phyloP scores from a whole-genome alignment of 2,329 filamentous ascomycete genomes.

The Aureobasidium sp. region DNA sequence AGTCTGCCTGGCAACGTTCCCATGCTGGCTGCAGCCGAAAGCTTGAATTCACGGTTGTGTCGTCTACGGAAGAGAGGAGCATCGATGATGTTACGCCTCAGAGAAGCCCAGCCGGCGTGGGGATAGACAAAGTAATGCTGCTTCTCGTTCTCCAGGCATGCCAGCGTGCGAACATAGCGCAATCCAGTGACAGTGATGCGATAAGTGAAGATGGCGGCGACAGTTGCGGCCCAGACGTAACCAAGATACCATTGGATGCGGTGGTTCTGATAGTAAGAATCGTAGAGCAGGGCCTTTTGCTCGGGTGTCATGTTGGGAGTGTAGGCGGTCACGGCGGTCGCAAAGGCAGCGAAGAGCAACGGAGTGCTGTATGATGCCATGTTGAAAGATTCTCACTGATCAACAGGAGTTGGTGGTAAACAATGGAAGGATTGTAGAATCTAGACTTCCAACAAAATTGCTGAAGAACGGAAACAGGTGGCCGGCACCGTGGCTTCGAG shows the following conservation, averaged over 20 bases:
- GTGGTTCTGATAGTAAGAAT: conserved; percentile 21
- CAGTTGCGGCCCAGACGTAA: conserved; percentile 52
- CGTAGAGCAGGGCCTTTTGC: neutral
- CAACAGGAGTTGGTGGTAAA: conserved; percentile 5
- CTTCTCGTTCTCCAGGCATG: conserved; percentile 59
- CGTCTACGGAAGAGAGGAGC: conserved; percentile 39
- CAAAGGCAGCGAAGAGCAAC: neutral
- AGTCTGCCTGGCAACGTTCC: conserved; percentile 42
- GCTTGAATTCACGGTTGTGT: conserved; percentile 44
- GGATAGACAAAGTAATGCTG: conserved; percentile 70
- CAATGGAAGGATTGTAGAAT: neutral
- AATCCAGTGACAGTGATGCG: conserved; percentile 52
- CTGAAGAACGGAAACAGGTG: neutral
- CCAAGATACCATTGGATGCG: conserved; percentile 27
- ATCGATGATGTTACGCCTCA: conserved; percentile 39
- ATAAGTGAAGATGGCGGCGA: conserved; percentile 58
- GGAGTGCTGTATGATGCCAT: neutral
- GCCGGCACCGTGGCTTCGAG: conserved; percentile 4
- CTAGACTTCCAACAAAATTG: neutral
- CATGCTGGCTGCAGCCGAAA: conserved; percentile 40
- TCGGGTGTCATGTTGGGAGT: neutral
- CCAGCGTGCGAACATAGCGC: conserved; percentile 63
- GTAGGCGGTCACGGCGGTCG: neutral
- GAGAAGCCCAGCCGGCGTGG: conserved; percentile 39
- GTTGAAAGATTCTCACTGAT: neutral